phyloP scores from a whole-genome alignment of 352 stramenopile genomes.

The Globisporangium nunn region DNA sequence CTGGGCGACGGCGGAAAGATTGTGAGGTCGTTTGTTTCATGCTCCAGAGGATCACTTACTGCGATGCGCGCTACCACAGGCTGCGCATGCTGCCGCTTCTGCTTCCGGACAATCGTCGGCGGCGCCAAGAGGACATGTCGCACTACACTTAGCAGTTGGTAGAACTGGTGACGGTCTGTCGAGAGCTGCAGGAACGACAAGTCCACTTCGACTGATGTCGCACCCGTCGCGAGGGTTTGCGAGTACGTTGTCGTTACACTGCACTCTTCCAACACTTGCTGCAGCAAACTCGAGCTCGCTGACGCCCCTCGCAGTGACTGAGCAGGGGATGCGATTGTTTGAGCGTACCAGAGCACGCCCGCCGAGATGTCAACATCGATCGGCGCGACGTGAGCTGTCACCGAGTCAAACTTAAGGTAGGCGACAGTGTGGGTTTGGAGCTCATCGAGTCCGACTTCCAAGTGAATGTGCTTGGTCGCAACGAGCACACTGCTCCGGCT shows the following conservation, averaged over 20 bases:
- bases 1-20: constrained; percentile 24
- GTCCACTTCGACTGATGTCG: constrained; percentile 48
- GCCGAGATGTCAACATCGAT: constrained; percentile 69
- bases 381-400: constrained; percentile 64
- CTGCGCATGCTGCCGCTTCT: constrained; percentile 8
- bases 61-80: constrained; percentile 3
- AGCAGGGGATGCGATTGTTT: constrained; percentile 8
- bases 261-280: constrained; percentile 78
- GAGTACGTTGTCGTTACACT: constrained; percentile 54
- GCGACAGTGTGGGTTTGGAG: constrained; percentile 36
- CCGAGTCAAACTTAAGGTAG: constrained; percentile 53
- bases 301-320: constrained; percentile 7
- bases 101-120: constrained; percentile 27
- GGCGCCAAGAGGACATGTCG: constrained; percentile 68
- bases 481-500: constrained; percentile 62
- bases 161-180: constrained; percentile 76
- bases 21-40: constrained; percentile 23
- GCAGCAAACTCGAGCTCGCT: constrained; percentile 33
- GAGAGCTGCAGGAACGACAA: constrained; percentile 69
- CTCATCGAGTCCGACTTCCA: constrained; percentile 58
- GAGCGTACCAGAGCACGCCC: constrained; percentile 69
- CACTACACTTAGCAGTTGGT: constrained; percentile 73
- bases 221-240: constrained; percentile 28
- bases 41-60: constrained; percentile 2
- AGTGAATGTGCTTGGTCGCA: constrained; percentile 69